Conservation (phyloP, 129 eudicot genomes). For the Calendula officinalis region DNA sequence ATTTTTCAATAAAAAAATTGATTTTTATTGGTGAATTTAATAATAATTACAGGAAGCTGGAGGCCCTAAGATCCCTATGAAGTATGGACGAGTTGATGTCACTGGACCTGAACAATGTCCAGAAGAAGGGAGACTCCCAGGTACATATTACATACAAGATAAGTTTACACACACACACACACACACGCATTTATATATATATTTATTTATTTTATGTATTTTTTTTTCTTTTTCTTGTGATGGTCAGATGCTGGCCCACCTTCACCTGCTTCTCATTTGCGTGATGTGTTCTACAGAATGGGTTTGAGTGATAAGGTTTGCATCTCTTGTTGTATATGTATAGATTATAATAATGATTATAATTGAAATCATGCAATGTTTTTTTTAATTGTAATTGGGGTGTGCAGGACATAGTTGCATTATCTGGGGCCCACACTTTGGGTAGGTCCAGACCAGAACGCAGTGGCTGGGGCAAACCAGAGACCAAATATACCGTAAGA, state of each 20-base stretch:
- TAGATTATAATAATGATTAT: background rate
- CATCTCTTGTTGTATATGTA: background rate
- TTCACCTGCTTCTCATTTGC: slow-evolving; percentile 91
- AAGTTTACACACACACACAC: background rate
- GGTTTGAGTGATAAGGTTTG: slow-evolving; percentile 89
- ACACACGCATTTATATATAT: too few species aligned
- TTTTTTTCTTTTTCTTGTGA: slow-evolving; percentile 8
- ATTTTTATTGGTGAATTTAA: slow-evolving; percentile 7
- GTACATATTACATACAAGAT: slow-evolving; percentile 37
- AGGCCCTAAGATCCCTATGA: slow-evolving; percentile 94
- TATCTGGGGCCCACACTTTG: slow-evolving; percentile 96
- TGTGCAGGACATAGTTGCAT: slow-evolving; percentile 88
- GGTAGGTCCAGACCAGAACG: slow-evolving; percentile 99
- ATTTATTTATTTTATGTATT: background rate
- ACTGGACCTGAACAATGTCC: slow-evolving; percentile 85
- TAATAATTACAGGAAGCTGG: slow-evolving; percentile 79
- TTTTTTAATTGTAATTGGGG: background rate
- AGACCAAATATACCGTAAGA: slow-evolving; percentile 91
- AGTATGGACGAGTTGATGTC: slow-evolving; percentile 93
- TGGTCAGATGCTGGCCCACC: slow-evolving; percentile 96
- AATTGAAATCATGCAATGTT: slow-evolving; percentile 17
- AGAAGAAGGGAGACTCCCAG: slow-evolving; percentile 99
- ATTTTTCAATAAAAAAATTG: too few species aligned
- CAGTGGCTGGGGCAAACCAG: slow-evolving; percentile 99
- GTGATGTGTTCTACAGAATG: slow-evolving; percentile 95